Evolutionary conservation across 2,329 filamentous ascomycete genomes (phyloP).

Genomic region (Aspergillus spinulosporus): DNA sequence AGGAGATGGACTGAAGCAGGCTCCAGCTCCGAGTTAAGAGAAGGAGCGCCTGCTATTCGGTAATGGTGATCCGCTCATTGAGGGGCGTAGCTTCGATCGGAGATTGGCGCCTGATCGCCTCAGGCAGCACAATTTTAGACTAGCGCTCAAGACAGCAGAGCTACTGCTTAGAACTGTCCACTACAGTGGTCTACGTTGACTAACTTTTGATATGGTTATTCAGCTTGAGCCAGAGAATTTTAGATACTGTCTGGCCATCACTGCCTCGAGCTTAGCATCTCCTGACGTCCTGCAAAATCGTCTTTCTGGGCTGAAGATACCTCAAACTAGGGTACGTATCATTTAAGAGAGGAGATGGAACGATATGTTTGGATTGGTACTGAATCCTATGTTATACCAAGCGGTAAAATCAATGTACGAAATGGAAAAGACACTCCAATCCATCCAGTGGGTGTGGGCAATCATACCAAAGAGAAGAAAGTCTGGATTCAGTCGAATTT

Average conservation of each 20-base stretch:
- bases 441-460: conserved; percentile 14
- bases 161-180: no score
- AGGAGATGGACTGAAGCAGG: neutral
- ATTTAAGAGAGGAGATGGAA: neutral
- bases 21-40: conserved; percentile 7
- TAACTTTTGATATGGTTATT: no score
- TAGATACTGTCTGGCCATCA: no score
- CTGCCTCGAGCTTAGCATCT: no score
- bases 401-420: neutral
- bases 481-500: conserved; percentile 6
- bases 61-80: conserved; percentile 8
- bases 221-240: no score
- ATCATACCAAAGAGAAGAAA: conserved; percentile 8
- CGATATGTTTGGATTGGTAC: conserved; percentile 1
- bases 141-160: no score
- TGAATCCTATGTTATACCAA: conserved; percentile 3
- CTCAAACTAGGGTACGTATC: no score
- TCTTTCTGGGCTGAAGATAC: no score
- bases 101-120: conserved; percentile 16
- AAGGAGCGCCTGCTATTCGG: conserved; percentile 2
- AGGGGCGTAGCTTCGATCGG: conserved; percentile 9
- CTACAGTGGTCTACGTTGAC: no score
- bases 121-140: conserved; percentile 10
- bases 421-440: conserved; percentile 12
- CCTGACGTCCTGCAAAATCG: no score